Conservation (phyloP, 768 basidiomycete species). For the Gloeophyllum trabeum region DNA sequence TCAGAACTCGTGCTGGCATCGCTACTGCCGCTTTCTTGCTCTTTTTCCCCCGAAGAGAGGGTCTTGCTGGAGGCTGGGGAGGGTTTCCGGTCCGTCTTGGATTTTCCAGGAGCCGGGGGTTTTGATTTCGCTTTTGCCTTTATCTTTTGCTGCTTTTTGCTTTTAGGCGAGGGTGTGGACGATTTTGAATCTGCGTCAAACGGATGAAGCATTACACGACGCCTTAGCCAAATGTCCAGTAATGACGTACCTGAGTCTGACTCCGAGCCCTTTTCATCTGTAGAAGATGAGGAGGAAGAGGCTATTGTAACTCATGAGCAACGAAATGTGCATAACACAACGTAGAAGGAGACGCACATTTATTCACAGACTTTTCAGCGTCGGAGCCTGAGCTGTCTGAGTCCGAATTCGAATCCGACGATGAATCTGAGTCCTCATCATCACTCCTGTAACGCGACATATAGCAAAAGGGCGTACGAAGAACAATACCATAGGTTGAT, state of each 20-base stretch:
- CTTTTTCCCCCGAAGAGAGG: slow-evolving; percentile 3
- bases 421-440: slow-evolving; percentile 9
- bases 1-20: background rate
- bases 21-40: background rate
- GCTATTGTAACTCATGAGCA: background rate
- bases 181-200: too few relatives aligned
- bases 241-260: slow-evolving; percentile 8
- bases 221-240: slow-evolving; percentile 1
- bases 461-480: background rate
- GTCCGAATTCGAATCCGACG: slow-evolving; percentile 9
- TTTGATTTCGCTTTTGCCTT: slow-evolving; percentile 3
- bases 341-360: too few relatives aligned
- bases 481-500: background rate
- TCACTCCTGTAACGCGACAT: slow-evolving; percentile 1
- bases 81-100: background rate
- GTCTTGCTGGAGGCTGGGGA: slow-evolving; percentile 5
- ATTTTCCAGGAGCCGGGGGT: slow-evolving; percentile 3
- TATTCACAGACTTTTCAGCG: too few relatives aligned
- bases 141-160: slow-evolving; percentile 1
- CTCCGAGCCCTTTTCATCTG: slow-evolving; percentile 6
- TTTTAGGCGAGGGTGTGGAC: too few relatives aligned
- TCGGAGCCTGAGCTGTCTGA: too few relatives aligned
- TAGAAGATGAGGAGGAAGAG: background rate
- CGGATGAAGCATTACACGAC: too few relatives aligned
- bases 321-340: too few relatives aligned